Evolutionary conservation across 2,329 filamentous ascomycete species (phyloP), one percentile per base, ranked within the genome.

Genomic region (Diaporthe citrichinensis): DNA sequence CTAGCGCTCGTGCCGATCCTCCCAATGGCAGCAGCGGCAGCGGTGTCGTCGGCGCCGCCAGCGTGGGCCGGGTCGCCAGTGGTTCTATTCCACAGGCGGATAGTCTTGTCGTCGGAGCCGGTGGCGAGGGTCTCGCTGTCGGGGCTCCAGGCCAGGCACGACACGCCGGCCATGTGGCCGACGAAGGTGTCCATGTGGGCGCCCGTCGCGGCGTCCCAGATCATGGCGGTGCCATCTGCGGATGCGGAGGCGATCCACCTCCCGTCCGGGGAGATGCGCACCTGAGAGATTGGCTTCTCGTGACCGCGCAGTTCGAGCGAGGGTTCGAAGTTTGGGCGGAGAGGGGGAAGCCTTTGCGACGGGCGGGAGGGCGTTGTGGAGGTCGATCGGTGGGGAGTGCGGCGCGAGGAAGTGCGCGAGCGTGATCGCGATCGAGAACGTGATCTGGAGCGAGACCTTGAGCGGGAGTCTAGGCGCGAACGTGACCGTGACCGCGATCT

Each of bases 51-150:
- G 36, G 78, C 77, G 20, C 79, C 78, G 58, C 79, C 79, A 6
- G 80, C 80, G 67, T 84, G 82, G 9, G 82, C 83, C 1, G 83
- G 83, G 76, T 81, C 86, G 25, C 86, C 85, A n/a, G 91, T 93
- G 25, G 92, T 88, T 10, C 91, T 86, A 81, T 98, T 94, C 97
- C 97, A 99, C 1, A 99, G 87, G 3, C 97, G 92, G 78, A 99
- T 98, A 0, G 94, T 92, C 86, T 99, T 99, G 88, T 99, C 97
- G 84, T 99, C 97, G 7, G 94, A 96, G 34, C 96, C 97, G 14
- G 95, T 96, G 5, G 96, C 97, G 62, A 99, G 89, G 3, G 94
- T 95, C 79, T 92, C 92, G 77, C 94, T 95, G 83, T 98, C 95
- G 0, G 96, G 96, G 76, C 93, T 93, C 97, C 97, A 99, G n/a